Base-by-base conservation (phyloP, 2,329 filamentous ascomycete species). In the Aspergillus chevalieri region DNA sequence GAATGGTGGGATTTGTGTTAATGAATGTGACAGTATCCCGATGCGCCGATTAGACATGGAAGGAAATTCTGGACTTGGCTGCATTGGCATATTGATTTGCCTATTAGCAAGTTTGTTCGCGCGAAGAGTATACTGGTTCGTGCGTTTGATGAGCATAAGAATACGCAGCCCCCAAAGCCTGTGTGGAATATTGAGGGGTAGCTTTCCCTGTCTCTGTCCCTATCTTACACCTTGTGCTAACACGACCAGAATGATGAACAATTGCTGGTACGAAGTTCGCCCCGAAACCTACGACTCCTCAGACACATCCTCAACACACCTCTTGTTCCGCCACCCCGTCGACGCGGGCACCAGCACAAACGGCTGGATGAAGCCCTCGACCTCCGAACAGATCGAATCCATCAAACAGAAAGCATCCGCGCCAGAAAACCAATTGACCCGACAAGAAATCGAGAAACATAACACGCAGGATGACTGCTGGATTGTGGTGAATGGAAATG, bases 41-140 rank as follows among this genome's bases (percentile, higher is more conserved):
- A 78, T 12, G 62, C 63, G 3, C 75, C 77, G 0, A 68, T 79
- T 28, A 65, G 77, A 4, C 75, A 80, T 48, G 77, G 76, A 2
- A 74, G 71, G 36, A 80, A 77, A 54, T 79, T 77, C 54, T 79
- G 76, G 77, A 73, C 76, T 0, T 80, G 77, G 77, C 42, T 76
- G 3, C 72, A 76, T 52, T 80, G 77, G 77, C 65, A 78, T 49
- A 63, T 79, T 2, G 77, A 80, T 48, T 62, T 80, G 3, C 68
- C 71, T 9, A 58, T 76, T 1, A 60, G 66, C 1, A 68, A 77
- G 49, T 58, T 80, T 3, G 54, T 77, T 5, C 63, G 65, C 17
- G 69, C 74, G 0, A 62, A 68, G 33, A 69, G 66, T 45, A 73
- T 79, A 44, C 65, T 59, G 0, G 76, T 78, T 3, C 68, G 75